Conservation (phyloP, 768 basidiomycete species). For the Tulasnella sp. region DNA sequence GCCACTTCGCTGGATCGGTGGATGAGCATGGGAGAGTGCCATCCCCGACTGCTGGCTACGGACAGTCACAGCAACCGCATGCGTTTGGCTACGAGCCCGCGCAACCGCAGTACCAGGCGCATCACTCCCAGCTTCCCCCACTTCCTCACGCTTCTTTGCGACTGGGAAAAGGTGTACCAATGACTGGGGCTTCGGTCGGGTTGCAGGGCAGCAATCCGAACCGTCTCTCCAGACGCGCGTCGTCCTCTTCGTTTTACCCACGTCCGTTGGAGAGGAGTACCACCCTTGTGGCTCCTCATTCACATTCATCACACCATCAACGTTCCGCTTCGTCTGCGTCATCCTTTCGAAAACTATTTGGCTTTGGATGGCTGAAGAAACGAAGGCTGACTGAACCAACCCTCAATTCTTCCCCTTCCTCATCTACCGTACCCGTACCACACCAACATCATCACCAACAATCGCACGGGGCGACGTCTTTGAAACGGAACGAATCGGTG, state of each 20-base stretch:
- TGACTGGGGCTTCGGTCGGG: not conserved
- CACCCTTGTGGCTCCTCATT: not conserved
- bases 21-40: no score
- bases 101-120: no score
- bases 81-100: no score
- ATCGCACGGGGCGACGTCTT: no score
- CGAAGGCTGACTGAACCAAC: slow-evolving; percentile 11
- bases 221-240: slow-evolving; percentile 7
- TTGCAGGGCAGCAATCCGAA: not conserved
- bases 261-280: slow-evolving; percentile 6
- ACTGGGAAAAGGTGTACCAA: no score
- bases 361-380: slow-evolving; percentile 11
- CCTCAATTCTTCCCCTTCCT: not conserved
- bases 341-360: slow-evolving; percentile 10
- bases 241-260: slow-evolving; percentile 15
- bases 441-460: not conserved
- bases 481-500: no score
- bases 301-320: not conserved
- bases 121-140: not conserved
- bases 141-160: no score
- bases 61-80: no score
- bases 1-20: not conserved
- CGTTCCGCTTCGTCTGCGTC: slow-evolving; percentile 3
- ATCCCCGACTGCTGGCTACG: no score
- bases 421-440: not conserved